phyloP scores from a whole-genome alignment of 164 flowering plant species.

The Vitis riparia region DNA sequence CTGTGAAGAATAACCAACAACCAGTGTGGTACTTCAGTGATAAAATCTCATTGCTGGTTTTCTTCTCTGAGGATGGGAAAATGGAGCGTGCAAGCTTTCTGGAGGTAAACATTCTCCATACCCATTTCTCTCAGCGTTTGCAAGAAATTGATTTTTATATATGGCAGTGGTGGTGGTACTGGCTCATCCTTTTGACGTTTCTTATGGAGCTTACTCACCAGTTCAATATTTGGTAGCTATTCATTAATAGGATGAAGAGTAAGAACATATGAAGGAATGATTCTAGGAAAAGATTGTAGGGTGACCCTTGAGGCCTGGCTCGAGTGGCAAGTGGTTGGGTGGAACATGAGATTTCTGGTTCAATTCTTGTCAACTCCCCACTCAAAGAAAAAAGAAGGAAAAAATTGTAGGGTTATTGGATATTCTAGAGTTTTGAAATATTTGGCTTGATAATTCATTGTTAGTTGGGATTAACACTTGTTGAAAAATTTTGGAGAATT shows the following conservation, averaged over 20 bases:
- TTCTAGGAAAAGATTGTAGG: no score
- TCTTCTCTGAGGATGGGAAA: conserved; percentile 88
- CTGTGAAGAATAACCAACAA: conserved; percentile 94
- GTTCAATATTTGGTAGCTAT: background rate
- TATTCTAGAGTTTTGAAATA: background rate
- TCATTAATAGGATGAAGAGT: background rate
- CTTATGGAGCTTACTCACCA: no score
- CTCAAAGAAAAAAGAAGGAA: background rate
- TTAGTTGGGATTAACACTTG: background rate
- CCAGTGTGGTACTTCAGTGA: conserved; percentile 99
- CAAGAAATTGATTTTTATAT: no score
- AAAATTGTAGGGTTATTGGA: background rate
- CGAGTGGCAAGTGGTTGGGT: no score
- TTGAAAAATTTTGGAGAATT: no score
- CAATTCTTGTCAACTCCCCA: no score
- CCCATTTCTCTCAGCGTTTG: background rate
- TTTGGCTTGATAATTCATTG: background rate
- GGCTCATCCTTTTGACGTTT: no score
- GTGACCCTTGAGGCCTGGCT: no score
- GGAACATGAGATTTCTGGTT: no score
- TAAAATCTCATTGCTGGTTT: conserved; percentile 54
- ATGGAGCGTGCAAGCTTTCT: conserved; percentile 92
- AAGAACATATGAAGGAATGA: no score
- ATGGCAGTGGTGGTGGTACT: no score
- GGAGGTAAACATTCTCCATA: conserved; percentile 54